Base-by-base conservation (phyloP, 176 grass and related monocot species). In the Hordeum marinum region DNA sequence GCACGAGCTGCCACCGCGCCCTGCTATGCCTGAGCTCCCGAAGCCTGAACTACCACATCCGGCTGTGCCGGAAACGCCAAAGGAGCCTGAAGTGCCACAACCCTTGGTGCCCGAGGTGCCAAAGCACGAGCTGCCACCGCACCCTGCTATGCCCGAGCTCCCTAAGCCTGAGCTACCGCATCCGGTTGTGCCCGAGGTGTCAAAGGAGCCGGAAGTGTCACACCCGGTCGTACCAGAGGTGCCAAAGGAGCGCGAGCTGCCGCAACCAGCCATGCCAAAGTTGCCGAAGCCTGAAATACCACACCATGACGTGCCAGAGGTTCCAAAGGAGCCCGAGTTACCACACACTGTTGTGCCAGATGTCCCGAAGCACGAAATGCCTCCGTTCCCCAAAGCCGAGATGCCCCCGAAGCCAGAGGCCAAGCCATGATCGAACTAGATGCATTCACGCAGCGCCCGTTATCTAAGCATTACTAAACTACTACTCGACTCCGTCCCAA, bases 361-460 rank as follows among this genome's bases (percentile, higher is more conserved):
- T n/a, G 62, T 85, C 5, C 72, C 82, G 3, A 72, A 87, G 61
- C 45, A 79, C 7, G 77, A 79, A 12, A 24, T 79, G 8, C 76
- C 76, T 1, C 76, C 37, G 7, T 43, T 68, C 12, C 71, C 85
- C 0, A 82, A 67, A 50, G 34, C 35, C 3, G 85, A 87, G 36
- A 6, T 68, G 20, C 85, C 85, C 0, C 71, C 70, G 2, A 82
- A 82, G 79, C 86, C 85, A 0, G 68, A 75, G 69, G 4, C 46
- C 31, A 82, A 82, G 18, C 80, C 80, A 82, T 82, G 43, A 81
- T 52, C 27, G 62, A 41, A 68, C 63, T 50, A 15, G 7, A 8
- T 65, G 17, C 23, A 26, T 10, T 26, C 14, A 18, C 10, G n/a
- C n/a, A n/a, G n/a, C n/a, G n/a, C n/a, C n/a, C n/a, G n/a, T n/a